Conservation (phyloP, 1,284 basidiomycete species). For the Cystobasidium slooffiae region DNA sequence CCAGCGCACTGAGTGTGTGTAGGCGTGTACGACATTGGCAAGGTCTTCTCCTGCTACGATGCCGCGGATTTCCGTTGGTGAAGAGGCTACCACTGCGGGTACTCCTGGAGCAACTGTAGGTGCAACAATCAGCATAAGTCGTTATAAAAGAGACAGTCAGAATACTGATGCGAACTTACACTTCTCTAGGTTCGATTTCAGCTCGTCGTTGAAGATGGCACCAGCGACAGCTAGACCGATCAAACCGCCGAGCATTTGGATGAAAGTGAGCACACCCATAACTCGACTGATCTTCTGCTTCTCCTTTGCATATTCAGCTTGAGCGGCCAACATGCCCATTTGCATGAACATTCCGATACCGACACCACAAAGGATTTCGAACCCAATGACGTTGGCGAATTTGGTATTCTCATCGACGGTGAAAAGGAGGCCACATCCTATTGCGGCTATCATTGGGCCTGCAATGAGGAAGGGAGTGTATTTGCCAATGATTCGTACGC, state of each 20-base stretch:
- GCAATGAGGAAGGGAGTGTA: conserved; percentile 59
- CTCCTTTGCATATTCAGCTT: conserved; percentile 35
- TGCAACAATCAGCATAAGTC: neutral
- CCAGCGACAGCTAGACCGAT: conserved; percentile 42
- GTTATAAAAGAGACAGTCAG: neutral
- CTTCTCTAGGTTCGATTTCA: conserved; percentile 24
- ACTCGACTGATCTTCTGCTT: conserved; percentile 24
- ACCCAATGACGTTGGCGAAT: conserved; percentile 58
- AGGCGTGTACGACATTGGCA: conserved; percentile 25
- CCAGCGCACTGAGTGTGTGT: conserved; percentile 20
- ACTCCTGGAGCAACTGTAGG: conserved; percentile 30
- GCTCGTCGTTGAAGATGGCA: conserved; percentile 35
- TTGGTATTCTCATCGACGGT: conserved; percentile 57
- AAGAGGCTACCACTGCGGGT: conserved; percentile 15
- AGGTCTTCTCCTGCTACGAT: conserved; percentile 22
- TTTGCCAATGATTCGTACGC: conserved; percentile 53
- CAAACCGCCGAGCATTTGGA: conserved; percentile 37
- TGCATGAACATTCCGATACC: conserved; percentile 45
- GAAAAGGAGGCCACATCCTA: conserved; percentile 61
- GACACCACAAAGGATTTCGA: conserved; percentile 59
- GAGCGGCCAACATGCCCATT: conserved; percentile 23
- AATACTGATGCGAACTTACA: conserved; percentile 5
- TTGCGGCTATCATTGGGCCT: conserved; percentile 56
- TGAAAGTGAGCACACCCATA: conserved; percentile 20
- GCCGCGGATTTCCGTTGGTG: conserved; percentile 30